Percentiles rank a stretch among this genome's conserved stretches.
Evolutionary conservation across 345 rosid genomes (phyloP).

Genomic region (thale cress (Arabidopsis thaliana)): DNA sequence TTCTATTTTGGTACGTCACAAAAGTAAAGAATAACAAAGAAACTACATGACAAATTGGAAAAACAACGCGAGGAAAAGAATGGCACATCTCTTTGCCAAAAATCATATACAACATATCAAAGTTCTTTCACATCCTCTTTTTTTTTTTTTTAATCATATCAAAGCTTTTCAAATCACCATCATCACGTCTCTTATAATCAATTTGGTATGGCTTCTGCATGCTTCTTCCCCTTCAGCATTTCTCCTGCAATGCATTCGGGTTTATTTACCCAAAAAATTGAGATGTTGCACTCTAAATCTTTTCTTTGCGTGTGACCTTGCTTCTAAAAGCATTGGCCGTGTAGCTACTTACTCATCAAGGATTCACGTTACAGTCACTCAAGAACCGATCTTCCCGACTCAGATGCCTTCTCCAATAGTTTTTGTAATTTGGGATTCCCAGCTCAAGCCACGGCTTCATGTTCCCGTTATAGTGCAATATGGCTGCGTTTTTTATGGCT

Average conservation of each 20-base stretch:
- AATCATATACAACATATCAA: constrained; percentile 47
- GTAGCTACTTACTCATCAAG: constrained; percentile 45
- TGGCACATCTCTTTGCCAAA: constrained; percentile 45
- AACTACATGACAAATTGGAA: constrained; percentile 30
- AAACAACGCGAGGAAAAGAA: constrained; percentile 36
- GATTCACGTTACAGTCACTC: constrained; percentile 85
- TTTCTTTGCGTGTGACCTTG: constrained; percentile 33
- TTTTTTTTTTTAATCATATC: constrained; percentile 3
- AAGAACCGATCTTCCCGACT: constrained; percentile 66
- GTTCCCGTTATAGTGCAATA: constrained; percentile 92
- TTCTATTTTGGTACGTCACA: constrained; percentile 34
- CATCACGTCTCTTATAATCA: constrained; percentile 36
- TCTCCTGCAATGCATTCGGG: constrained; percentile 44
- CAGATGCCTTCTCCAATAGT: constrained; percentile 73
- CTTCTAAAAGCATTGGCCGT: constrained; percentile 38
- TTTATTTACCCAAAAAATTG: constrained; percentile 49
- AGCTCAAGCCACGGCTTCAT: constrained; percentile 99
- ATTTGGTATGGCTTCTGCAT: constrained; percentile 30
- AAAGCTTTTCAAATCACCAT: constrained; percentile 33
- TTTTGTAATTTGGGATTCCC: constrained; percentile 77
- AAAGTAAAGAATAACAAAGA: constrained; percentile 2
- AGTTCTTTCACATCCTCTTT: constrained; percentile 31
- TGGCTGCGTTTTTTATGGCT: constrained; percentile 65
- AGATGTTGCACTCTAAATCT: constrained; percentile 37
- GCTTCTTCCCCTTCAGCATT: constrained; percentile 45